Percentiles rank a stretch among this genome's conserved stretches.
These are phyloP conservation scores for Phytopythium helicoides DNA, from an alignment of 352 stramenopile species.

Conservation along the genomic window DNA sequence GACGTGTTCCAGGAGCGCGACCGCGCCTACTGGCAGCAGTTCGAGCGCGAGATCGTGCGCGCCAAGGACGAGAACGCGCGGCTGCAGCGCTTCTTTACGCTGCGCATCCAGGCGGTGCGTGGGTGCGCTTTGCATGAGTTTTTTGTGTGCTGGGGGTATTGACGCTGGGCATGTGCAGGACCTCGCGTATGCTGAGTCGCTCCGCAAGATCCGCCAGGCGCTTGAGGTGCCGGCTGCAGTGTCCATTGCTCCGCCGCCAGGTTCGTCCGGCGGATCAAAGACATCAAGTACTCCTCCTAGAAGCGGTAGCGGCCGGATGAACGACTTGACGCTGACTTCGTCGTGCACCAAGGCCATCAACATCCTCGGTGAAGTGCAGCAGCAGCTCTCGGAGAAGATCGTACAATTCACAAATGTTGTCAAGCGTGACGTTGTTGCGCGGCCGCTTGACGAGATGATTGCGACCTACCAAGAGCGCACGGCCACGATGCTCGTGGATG, in stretches of 20 bases:
- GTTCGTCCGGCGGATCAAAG: not conserved
- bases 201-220: constrained; percentile 55
- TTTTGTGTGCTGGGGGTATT: not conserved
- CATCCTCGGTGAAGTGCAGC: constrained; percentile 64
- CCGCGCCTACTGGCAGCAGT: constrained; percentile 73
- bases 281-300: not conserved
- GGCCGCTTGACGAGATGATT: constrained; percentile 75
- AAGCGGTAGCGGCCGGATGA: constrained; percentile 11
- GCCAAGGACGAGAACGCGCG: constrained; percentile 63
- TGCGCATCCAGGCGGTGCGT: constrained; percentile 58
- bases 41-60: constrained; percentile 69
- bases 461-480: constrained; percentile 59
- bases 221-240: constrained; percentile 33
- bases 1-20: constrained; percentile 67
- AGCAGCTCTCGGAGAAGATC: constrained; percentile 76
- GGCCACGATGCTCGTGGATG: constrained; percentile 47
- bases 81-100: constrained; percentile 63
- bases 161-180: constrained; percentile 24
- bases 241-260: constrained; percentile 1
- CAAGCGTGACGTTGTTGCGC: constrained; percentile 62
- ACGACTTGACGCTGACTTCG: constrained; percentile 35
- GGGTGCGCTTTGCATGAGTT: not conserved
- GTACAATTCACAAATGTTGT: constrained; percentile 70
- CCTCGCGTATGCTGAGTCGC: constrained; percentile 68
- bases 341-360: constrained; percentile 63